A percentile compares a stretch with the other conserved stretches of the same genome.
phyloP scores from a whole-genome alignment of 1,284 basidiomycete species.

The Leccinum pachyderme region DNA sequence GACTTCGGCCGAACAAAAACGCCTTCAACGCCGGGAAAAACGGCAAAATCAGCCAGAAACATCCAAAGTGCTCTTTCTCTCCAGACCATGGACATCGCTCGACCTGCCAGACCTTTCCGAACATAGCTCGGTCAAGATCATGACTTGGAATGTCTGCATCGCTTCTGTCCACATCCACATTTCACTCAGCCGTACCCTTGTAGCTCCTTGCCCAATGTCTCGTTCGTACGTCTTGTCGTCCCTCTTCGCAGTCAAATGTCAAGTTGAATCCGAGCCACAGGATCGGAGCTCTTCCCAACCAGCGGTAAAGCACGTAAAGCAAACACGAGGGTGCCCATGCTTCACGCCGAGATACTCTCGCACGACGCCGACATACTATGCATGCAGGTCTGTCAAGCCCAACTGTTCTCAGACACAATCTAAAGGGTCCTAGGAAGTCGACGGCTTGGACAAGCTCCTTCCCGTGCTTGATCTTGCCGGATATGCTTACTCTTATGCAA shows the following conservation, averaged over 20 bases:
- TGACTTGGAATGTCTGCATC: constrained; percentile 77
- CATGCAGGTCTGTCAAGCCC: constrained; percentile 59
- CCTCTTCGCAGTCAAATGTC: background rate
- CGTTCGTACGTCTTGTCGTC: constrained; percentile 55
- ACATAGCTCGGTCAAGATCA: constrained; percentile 44
- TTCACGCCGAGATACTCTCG: constrained; percentile 67
- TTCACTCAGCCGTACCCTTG: constrained; percentile 15
- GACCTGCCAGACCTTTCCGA: background rate
- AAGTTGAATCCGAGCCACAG: constrained; percentile 38
- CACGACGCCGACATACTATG: constrained; percentile 77
- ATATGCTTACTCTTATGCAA: constrained; percentile 60
- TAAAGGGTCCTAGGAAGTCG: constrained; percentile 63
- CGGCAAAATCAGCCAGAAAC: constrained; percentile 25
- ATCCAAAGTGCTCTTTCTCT: constrained; percentile 33
- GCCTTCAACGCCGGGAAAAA: constrained; percentile 45
- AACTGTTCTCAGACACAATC: background rate
- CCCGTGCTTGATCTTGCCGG: constrained; percentile 59
- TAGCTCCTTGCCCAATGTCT: constrained; percentile 77
- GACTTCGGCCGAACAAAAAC: constrained; percentile 39
- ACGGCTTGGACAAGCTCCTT: constrained; percentile 62
- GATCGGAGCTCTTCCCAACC: constrained; percentile 81
- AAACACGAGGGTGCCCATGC: constrained; percentile 68
- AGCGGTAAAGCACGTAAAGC: constrained; percentile 76
- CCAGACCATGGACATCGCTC: constrained; percentile 54
- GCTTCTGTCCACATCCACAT: constrained; percentile 2